Base-by-base conservation (phyloP, 2,329 filamentous ascomycete genomes). In the Nakataea oryzae region DNA sequence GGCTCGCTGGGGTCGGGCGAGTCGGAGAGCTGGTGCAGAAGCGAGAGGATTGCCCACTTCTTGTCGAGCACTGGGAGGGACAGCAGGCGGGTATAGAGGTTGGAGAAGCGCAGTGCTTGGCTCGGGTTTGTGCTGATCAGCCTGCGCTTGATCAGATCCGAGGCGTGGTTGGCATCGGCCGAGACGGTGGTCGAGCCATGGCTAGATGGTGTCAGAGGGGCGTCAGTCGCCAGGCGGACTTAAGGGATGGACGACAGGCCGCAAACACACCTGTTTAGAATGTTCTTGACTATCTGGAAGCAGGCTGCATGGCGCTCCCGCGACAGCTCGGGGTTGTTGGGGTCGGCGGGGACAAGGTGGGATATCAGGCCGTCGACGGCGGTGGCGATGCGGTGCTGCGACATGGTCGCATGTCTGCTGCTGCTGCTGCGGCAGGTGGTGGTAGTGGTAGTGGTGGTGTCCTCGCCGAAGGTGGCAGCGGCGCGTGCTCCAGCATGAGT, bases 11-110 rank as follows among this genome's bases (percentile, higher is more conserved):
- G 81, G 64, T 85, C 79, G 41, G 82, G 80, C 3, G 83, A 85
- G 70, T 93, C 89, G 64, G 90, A 86, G 58, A 97, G 83, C 69
- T 91, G 87, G 72, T 95, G 89, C 55, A 99, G 83, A 55, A 99
- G 86, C 72, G 96, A 96, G 26, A 99, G 81, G 66, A 99, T 97
- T 3, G 90, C 91, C 92, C 93, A 97, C 82, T 99, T 99, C 74
- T 96, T 90, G 69, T 90, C 89, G 57, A 99, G 81, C 7, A 97
- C 93, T 0, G 93, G 93, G 66, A 97, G 86, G n/a, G 91, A 90
- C 29, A 97, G 80, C 24, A 99, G 83, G 62, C 91, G 85, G 41
- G 91, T 91, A 75, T 97, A 96, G 30, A 99, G 83, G 70, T 96
- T 96, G 28, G 91, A 89, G 75, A 97, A 96, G 65, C 88, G 85